phyloP scores from a whole-genome alignment of 2,329 filamentous ascomycete species.

The Cytospora schulzeri region DNA sequence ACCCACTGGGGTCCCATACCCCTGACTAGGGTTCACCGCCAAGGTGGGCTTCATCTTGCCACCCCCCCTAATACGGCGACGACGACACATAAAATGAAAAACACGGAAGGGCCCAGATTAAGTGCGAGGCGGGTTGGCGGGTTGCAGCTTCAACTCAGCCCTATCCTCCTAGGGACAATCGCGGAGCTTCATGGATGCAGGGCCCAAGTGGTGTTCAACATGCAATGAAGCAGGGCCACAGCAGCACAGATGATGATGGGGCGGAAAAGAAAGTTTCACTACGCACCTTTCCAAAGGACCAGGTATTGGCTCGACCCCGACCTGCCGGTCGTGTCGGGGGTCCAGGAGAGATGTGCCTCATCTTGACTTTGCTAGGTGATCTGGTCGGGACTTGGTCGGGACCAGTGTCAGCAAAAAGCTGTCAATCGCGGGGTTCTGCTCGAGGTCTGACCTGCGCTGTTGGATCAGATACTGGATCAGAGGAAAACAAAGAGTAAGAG shows the following conservation, averaged over 20 bases:
- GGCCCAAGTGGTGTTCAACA: neutral
- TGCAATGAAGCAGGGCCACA: neutral
- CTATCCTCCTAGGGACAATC: neutral
- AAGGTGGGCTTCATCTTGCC: conserved; percentile 15
- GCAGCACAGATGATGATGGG: neutral
- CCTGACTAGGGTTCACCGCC: conserved; percentile 20
- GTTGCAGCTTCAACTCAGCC: conserved; percentile 2
- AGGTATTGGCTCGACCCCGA: conserved; percentile 26
- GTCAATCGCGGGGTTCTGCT: conserved; percentile 14
- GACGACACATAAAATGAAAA: conserved; percentile 14
- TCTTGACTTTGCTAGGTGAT: conserved; percentile 8
- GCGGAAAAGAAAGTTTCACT: neutral
- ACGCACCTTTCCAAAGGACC: conserved; percentile 28
- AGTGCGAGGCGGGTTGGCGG: neutral
- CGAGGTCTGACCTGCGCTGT: neutral
- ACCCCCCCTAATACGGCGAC: neutral
- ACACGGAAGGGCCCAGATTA: conserved; percentile 7
- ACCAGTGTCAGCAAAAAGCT: conserved; percentile 18
- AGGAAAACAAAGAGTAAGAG: neutral
- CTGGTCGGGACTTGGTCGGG: neutral
- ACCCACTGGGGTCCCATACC: conserved; percentile 22
- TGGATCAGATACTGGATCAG: neutral
- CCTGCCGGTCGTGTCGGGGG: conserved; percentile 19
- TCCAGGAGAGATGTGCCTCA: conserved; percentile 27
- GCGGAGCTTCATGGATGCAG: neutral